Evolutionary conservation across 306 rosid genomes (phyloP), one percentile per base, ranked within the genome.

Genomic region (Nissolia schottii): DNA sequence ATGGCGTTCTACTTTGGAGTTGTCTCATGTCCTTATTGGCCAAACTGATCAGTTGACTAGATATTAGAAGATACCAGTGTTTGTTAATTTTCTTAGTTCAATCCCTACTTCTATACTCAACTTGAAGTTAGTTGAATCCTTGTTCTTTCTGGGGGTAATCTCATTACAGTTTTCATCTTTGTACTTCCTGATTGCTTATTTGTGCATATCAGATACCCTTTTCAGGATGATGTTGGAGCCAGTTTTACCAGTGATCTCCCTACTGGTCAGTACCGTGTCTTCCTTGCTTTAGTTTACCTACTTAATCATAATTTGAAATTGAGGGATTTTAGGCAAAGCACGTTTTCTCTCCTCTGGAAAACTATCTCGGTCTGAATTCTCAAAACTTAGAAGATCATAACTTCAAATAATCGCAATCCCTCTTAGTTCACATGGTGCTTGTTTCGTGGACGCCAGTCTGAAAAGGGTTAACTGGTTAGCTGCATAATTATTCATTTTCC

Each of bases 211-310:
- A 90, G 96, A 88, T 82, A 79, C 70, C 72, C 83, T 90, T 77
- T 80, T 86, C 80, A 86, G 83, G 91, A 88, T 79, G 90, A 78
- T 90, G 86, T 51, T 87, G 89, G 90, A 86, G 81, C 92, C 93
- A 73, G 88, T 70, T 81, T 86, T 90, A 75, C 96, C 88, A 10
- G 82, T 87, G 71, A 68, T 85, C 67, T 75, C 78, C 38, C 40
- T 88, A 29, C 82, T 90, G 93, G 96, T 90, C 46, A 90, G 96
- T 90, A 77, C 78, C 27, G 27, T 62, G 25, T 69, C 60, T 53
- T 67, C 49, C 72, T 73, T 71, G 28, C 66, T 77, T 64, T 85
- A 73, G 25, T 57, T 67, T 61, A 71, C 43, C 70, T n/a, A n/a
- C n/a, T 55, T 70, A 25, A 25, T 75, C 73, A 28, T 72, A 48